Evolutionary conservation across 306 rosid genomes (phyloP).

Genomic region (Boehmeria nivea): DNA sequence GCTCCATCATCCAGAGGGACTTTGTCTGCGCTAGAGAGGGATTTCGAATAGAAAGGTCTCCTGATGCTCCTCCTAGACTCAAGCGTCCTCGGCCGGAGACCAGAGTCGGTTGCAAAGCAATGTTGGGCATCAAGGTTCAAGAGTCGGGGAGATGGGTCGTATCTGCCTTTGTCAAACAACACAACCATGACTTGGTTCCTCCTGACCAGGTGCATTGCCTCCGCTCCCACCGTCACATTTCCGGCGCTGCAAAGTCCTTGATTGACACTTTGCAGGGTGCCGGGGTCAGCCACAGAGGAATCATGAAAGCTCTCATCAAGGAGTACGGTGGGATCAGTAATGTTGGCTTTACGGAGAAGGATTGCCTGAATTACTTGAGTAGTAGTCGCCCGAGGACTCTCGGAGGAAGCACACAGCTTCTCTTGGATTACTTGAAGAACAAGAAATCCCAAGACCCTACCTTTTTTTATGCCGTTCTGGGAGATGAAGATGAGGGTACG

Average conservation of each 20-base stretch:
- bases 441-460: background rate
- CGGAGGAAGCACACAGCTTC: background rate
- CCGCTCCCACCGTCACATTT: background rate
- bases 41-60: background rate
- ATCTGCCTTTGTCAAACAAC: background rate
- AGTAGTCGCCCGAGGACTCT: background rate
- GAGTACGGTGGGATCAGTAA: background rate
- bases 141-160: constrained; percentile 1
- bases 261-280: constrained; percentile 4
- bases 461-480: background rate
- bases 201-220: constrained; percentile 1
- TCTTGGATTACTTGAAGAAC: background rate
- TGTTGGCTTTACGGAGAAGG: background rate
- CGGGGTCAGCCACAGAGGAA: background rate
- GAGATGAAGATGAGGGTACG: background rate
- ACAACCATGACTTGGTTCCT: constrained; percentile 1
- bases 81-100: constrained; percentile 1
- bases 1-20: background rate
- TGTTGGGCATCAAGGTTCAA: background rate
- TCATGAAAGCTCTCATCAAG: background rate
- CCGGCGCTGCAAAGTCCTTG: background rate
- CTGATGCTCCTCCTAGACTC: background rate
- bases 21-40: constrained; percentile 4
- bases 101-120: constrained; percentile 1
- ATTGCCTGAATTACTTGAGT: background rate